phyloP scores from a whole-genome alignment of 1,139 yeast genomes.

The Nakaseomyces bracarensis region DNA sequence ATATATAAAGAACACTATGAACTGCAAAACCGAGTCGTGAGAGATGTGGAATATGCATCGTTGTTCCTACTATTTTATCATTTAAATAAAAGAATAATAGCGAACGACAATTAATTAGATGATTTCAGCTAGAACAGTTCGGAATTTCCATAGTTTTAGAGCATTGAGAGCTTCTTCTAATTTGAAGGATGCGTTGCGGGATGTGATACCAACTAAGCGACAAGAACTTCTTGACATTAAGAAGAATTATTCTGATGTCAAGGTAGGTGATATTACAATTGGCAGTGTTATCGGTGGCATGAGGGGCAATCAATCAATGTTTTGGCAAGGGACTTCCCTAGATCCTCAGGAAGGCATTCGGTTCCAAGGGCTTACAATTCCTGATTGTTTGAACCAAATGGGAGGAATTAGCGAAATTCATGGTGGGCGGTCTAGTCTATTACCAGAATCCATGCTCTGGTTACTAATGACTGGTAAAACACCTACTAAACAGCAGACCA shows the following conservation, averaged over 20 bases:
- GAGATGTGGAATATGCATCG: too few relatives aligned
- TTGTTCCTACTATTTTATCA: too few relatives aligned
- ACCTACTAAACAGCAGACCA: slow-evolving; percentile 70
- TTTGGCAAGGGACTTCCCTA: slow-evolving; percentile 48
- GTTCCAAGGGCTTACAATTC: slow-evolving; percentile 47
- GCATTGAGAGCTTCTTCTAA: neutral
- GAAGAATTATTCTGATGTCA: slow-evolving; percentile 29
- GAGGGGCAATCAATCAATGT: slow-evolving; percentile 44
- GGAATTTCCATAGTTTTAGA: slow-evolving; percentile 1
- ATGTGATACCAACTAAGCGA: slow-evolving; percentile 37
- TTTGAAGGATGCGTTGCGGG: slow-evolving; percentile 35
- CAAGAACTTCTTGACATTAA: slow-evolving; percentile 36
- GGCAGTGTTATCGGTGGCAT: slow-evolving; percentile 45
- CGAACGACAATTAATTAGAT: too few relatives aligned
- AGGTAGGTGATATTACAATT: slow-evolving; percentile 39
- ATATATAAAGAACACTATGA: too few relatives aligned
- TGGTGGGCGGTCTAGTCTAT: slow-evolving; percentile 40
- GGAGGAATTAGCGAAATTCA: slow-evolving; percentile 17
- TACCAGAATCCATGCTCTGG: slow-evolving; percentile 93
- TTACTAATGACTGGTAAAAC: slow-evolving; percentile 83
- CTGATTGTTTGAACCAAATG: slow-evolving; percentile 39
- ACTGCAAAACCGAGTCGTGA: too few relatives aligned
- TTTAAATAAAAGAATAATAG: too few relatives aligned
- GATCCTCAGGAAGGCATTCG: slow-evolving; percentile 48
- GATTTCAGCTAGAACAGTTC: neutral